These are phyloP conservation scores for Bocquillonia castaneifolia DNA, from an alignment of 441 rosid genomes.

Conservation along the genomic window DNA sequence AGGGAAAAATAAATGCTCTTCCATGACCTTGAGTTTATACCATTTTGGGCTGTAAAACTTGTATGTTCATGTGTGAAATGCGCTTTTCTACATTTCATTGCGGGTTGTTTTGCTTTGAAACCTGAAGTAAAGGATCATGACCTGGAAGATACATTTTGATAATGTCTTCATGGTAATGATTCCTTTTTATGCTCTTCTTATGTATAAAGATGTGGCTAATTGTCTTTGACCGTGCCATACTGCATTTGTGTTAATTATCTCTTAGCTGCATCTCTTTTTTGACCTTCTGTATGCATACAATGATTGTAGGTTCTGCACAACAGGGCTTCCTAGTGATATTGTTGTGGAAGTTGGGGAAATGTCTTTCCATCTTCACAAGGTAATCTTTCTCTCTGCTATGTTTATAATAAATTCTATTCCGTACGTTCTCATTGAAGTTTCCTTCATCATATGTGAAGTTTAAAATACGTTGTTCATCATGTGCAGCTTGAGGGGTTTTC, in stretches of 20 bases:
- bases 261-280: neutral
- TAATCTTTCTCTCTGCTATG: slow-evolving; percentile 27
- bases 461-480: neutral
- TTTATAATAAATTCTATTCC: neutral
- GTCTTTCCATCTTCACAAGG: slow-evolving; percentile 99
- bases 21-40: no score
- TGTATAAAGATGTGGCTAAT: neutral
- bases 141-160: neutral
- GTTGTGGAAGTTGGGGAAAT: slow-evolving; percentile 85
- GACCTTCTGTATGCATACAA: slow-evolving; percentile 14
- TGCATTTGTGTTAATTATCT: slow-evolving; percentile 7
- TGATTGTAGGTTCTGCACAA: slow-evolving; percentile 77
- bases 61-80: neutral
- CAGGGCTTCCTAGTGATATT: slow-evolving; percentile 92
- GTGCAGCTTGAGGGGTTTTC: neutral
- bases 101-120: neutral
- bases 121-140: neutral
- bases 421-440: neutral
- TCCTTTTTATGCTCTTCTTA: neutral
- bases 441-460: neutral
- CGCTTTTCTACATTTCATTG: no score
- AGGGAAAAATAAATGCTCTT: neutral
- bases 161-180: neutral
- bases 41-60: neutral
- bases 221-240: neutral